These are phyloP conservation scores for Physcia stellaris DNA, from an alignment of 495 filamentous ascomycete species.

Conservation along the genomic window DNA sequence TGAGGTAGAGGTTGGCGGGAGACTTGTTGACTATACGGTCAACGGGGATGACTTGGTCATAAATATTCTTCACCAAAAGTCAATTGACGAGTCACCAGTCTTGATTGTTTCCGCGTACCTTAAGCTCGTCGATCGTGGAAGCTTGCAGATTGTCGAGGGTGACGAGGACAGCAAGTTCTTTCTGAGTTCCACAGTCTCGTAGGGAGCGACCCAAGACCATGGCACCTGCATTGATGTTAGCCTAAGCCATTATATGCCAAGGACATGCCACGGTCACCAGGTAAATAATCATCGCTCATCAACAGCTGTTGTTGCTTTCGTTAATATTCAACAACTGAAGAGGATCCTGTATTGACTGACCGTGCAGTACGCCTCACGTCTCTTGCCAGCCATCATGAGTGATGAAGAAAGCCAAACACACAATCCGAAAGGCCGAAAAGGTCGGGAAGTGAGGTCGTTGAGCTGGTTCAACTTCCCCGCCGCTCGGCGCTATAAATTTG, in stretches of 20 bases:
- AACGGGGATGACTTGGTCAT: conserved; percentile 81
- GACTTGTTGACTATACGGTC: conserved; percentile 58
- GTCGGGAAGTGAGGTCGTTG: no score
- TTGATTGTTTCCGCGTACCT: conserved; percentile 33
- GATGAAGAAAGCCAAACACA: background rate
- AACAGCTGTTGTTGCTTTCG: conserved; percentile 48
- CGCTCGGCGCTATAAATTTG: no score
- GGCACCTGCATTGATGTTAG: conserved; percentile 44
- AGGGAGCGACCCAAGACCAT: conserved; percentile 90
- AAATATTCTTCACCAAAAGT: conserved; percentile 52
- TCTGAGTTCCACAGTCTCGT: conserved; percentile 76
- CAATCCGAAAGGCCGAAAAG: background rate
- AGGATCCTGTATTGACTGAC: conserved; percentile 6
- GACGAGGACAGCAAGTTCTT: conserved; percentile 73
- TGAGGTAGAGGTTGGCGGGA: conserved; percentile 74
- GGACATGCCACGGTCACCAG: conserved; percentile 39
- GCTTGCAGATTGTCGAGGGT: conserved; percentile 61
- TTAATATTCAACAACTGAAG: conserved; percentile 7
- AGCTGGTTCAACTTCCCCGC: no score
- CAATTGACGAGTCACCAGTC: background rate
- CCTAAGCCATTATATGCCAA: background rate
- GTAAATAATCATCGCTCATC: conserved; percentile 78
- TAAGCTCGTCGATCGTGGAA: conserved; percentile 62
- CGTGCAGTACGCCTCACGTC: conserved; percentile 14
- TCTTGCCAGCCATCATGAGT: conserved; percentile 9